Base-by-base conservation (phyloP, 1,284 basidiomycete genomes). In the Schizophyllum amplum region DNA sequence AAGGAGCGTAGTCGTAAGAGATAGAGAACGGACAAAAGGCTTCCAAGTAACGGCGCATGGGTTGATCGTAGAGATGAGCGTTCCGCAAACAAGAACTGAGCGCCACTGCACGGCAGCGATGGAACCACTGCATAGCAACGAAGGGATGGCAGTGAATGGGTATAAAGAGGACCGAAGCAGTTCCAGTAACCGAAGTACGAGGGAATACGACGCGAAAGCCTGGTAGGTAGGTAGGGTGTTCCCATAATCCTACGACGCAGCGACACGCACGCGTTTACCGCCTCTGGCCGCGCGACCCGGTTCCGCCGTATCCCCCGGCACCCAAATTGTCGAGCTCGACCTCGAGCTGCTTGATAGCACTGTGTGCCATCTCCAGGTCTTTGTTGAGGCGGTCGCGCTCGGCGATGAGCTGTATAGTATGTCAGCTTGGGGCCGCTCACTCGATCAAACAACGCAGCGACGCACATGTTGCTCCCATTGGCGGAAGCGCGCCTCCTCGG, bases 391-490 rank as follows among this genome's bases (percentile, higher is more conserved):
- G 84, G 73, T 98, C 94, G 68, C 94, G 86, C 75, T 98, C 94
- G 56, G 92, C 91, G 62, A 98, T 97, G 67, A 98, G 90, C 91
- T 95, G 63, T 2, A 57, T 56, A 9, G 51, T 48, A 47, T 56
- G n/a, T 47, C 47, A 51, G 55, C 47, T 60, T 62, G 5, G 62
- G 15, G 66, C 47, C 67, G 58, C 52, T 60, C 20, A 57, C 50
- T 64, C 48, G 58, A 51, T 21, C 21, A 27, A 46, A 23, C 48
- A 24, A 24, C 21, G 55, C 58, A 26, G 54, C 56, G 53, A 80
- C 88, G 63, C 71, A 94, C 90, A 75, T 98, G 95, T 76, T 97
- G 94, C 74, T 98, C 96, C 97, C 97, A 99, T 69, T 98, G 94
- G 69, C 97, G 86, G 84, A 99, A 99, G 60, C 97, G 82, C 11